Evolutionary conservation across 179 eudicot genomes (phyloP).

Genomic region (Silene vulgaris): DNA sequence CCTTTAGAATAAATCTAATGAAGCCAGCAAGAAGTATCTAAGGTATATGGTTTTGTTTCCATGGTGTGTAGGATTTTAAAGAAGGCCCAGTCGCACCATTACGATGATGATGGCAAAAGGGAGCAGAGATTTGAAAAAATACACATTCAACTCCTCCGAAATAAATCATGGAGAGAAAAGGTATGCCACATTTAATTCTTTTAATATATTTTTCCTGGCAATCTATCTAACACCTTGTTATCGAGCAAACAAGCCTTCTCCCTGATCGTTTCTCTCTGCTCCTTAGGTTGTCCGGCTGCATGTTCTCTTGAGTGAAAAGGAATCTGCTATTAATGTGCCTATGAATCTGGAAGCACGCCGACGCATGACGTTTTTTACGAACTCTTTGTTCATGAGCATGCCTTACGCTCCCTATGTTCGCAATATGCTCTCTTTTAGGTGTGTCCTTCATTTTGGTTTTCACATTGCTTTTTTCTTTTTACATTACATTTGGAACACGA

Average conservation of each 20-base stretch:
- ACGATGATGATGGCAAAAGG: conserved; percentile 38
- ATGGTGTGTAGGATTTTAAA: conserved; percentile 42
- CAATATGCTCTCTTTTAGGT: conserved; percentile 98
- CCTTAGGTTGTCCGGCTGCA: conserved; percentile 71
- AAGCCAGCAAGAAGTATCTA: conserved; percentile 1
- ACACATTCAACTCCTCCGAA: conserved; percentile 38
- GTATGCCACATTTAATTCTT: conserved; percentile 28
- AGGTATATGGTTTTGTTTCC: neutral
- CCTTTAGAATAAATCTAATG: conserved; percentile 4
- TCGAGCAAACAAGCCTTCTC: neutral
- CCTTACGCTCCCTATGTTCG: conserved; percentile 94
- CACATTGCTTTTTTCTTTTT: conserved; percentile 7
- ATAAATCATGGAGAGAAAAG: conserved; percentile 78
- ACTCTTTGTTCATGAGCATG: conserved; percentile 96
- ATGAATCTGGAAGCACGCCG: conserved; percentile 97
- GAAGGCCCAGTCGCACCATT: conserved; percentile 33
- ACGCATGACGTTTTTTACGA: conserved; percentile 90
- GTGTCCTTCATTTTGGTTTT: conserved; percentile 24
- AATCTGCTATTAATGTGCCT: conserved; percentile 96
- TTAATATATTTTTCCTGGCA: neutral
- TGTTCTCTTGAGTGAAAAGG: conserved; percentile 87
- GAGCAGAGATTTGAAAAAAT: conserved; percentile 77
- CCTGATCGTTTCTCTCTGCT: neutral
- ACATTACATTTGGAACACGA: neutral
- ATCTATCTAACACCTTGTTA: neutral